These are phyloP conservation scores for Petrea volubilis DNA, from an alignment of 257 asterid genomes.

Conservation along the genomic window DNA sequence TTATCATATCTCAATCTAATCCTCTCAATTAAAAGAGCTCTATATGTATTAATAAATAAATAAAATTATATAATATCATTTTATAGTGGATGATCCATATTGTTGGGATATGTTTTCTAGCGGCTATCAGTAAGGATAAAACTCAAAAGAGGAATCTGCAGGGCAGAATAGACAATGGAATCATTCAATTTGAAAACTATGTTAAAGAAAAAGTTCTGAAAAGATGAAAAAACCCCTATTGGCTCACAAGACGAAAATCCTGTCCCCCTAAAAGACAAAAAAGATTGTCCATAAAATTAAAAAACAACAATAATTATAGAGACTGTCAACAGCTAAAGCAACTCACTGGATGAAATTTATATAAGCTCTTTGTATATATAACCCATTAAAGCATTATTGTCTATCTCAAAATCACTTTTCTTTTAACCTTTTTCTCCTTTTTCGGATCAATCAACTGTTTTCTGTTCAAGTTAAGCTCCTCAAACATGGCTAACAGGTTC, in stretches of 20 bases:
- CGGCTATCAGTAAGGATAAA: no score
- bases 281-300: background rate
- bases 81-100: no score
- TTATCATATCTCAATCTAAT: no score
- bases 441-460: no score
- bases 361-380: slow-evolving; percentile 36
- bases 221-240: background rate
- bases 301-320: background rate
- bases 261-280: slow-evolving; percentile 30
- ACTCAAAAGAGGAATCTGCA: background rate
- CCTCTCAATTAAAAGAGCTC: no score
- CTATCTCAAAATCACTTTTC: slow-evolving; percentile 19
- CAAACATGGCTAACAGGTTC: slow-evolving; percentile 48
- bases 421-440: no score
- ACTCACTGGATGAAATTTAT: slow-evolving; percentile 20
- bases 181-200: slow-evolving; percentile 38
- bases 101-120: no score
- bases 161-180: slow-evolving; percentile 29
- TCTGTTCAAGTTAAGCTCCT: background rate
- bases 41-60: no score
- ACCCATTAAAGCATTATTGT: slow-evolving; percentile 11
- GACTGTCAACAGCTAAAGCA: slow-evolving; percentile 30
- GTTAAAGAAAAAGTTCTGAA: background rate
- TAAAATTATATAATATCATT: no score
- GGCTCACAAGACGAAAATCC: background rate